These are phyloP conservation scores for Chaetomium globosum DNA, from an alignment of 2,329 filamentous ascomycete species.

Conservation along the genomic window DNA sequence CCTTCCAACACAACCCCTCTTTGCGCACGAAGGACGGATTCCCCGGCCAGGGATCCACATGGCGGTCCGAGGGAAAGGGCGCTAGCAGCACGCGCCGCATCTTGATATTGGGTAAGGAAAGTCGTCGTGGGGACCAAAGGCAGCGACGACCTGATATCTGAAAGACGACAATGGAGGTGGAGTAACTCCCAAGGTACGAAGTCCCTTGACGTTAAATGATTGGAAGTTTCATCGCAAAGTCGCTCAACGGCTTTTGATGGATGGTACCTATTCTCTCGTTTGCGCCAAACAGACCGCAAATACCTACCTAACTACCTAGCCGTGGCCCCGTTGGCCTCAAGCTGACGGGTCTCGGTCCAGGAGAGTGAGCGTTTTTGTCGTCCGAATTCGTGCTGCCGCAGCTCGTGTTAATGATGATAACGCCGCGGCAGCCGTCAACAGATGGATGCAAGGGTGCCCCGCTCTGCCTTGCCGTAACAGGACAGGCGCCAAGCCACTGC, in stretches of 20 bases:
- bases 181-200: too few relatives aligned
- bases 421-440: constrained; percentile 17
- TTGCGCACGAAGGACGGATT: constrained; percentile 5
- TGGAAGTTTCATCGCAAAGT: background rate
- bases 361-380: constrained; percentile 16
- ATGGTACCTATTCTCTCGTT: background rate
- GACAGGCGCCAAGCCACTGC: constrained; percentile 20
- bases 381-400: constrained; percentile 28
- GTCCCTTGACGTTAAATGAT: background rate
- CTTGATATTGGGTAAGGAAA: constrained; percentile 6
- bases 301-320: background rate
- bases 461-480: constrained; percentile 16
- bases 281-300: background rate
- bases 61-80: constrained; percentile 11
- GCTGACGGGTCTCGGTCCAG: background rate
- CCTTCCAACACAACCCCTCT: constrained; percentile 12
- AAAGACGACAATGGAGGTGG: background rate
- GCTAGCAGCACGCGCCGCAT: constrained; percentile 17
- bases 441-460: constrained; percentile 9
- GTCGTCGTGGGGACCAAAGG: too few relatives aligned
- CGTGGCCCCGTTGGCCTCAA: background rate
- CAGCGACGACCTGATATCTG: background rate
- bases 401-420: constrained; percentile 22
- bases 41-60: constrained; percentile 2
- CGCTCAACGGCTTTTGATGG: background rate